Base-by-base conservation (phyloP, 257 asterid genomes). In the Solanum tarapatanum region DNA sequence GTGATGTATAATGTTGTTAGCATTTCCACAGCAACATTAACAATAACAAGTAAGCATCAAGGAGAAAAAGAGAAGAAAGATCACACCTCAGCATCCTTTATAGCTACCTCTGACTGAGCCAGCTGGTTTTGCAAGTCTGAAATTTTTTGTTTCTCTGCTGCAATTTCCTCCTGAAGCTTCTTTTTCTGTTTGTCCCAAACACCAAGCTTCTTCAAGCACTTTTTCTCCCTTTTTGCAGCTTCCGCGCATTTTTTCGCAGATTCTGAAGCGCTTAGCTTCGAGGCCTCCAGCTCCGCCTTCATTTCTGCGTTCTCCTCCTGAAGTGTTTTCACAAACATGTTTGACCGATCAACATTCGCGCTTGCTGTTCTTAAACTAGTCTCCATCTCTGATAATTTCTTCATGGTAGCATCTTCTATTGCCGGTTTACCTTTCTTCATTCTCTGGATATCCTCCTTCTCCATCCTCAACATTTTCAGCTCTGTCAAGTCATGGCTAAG, bases 271-370 rank as follows among this genome's bases (percentile, higher is more conserved):
- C 98, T 96, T 79, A 97, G 76, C 87, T 97, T 96, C 16, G 93
- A 92, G 69, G 99, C 98, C 93, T 96, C 98, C 96, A 96, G 96
- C 89, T 96, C 99, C 0, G 99, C 99, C 91, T 91, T 94, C 77
- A 96, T 95, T 87, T 97, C 99, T 3, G 98, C 98, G 86, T 96
- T 97, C 87, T 87, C 92, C 11, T 66, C 92, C 94, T 97, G 98
- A 76, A 95, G 96, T 94, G 91, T 97, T 83, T 94, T 90, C 62
- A 95, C 98, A 30, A 93, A 92, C 87, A 96, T 93, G 88, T 94
- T 97, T 17, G 96, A 94, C 24, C 94, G 95, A 87, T 97, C 99
- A 88, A 94, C 98, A 84, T 95, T 94, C 12, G 94, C 96, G 72
- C 98, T 94, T 5, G 98, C 98, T 89, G 91, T 94, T 89, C 98